phyloP scores from a whole-genome alignment of 2,329 filamentous ascomycete species.

The Ambrosiella xylebori region DNA sequence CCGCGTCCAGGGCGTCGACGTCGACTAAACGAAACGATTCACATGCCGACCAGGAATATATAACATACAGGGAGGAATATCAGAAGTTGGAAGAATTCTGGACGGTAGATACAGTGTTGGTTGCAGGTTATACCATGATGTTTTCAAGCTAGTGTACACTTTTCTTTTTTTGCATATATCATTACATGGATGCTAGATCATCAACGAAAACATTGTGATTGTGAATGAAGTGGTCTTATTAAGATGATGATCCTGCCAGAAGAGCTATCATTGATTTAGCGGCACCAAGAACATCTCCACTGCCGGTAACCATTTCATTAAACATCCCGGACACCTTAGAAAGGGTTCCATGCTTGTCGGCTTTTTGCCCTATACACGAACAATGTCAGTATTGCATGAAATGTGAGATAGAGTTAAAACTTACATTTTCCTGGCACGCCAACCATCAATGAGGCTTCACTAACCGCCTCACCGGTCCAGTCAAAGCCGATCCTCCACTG shows the following conservation, averaged over 20 bases:
- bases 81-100: background rate
- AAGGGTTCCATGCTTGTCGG: slow-evolving; percentile 38
- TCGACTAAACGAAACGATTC: slow-evolving; percentile 40
- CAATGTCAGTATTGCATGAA: background rate
- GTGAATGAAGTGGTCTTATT: background rate
- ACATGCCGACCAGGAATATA: background rate
- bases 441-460: slow-evolving; percentile 34
- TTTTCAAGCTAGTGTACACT: too few species aligned
- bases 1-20: slow-evolving; percentile 55
- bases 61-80: background rate
- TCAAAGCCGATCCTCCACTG: slow-evolving; percentile 50
- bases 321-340: slow-evolving; percentile 43
- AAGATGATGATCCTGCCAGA: slow-evolving; percentile 17
- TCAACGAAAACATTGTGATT: too few species aligned
- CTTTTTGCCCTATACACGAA: slow-evolving; percentile 36
- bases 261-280: slow-evolving; percentile 44
- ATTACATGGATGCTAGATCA: too few species aligned
- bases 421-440: slow-evolving; percentile 46
- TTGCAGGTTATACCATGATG: too few species aligned
- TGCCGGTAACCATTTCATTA: slow-evolving; percentile 36
- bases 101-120: background rate
- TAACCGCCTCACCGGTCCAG: slow-evolving; percentile 56
- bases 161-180: too few species aligned
- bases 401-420: slow-evolving; percentile 21
- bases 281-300: slow-evolving; percentile 37